Percentiles rank a stretch among this genome's conserved stretches.
These are phyloP conservation scores for Amanita rimosa DNA, from an alignment of 768 basidiomycete species.

Conservation along the genomic window DNA sequence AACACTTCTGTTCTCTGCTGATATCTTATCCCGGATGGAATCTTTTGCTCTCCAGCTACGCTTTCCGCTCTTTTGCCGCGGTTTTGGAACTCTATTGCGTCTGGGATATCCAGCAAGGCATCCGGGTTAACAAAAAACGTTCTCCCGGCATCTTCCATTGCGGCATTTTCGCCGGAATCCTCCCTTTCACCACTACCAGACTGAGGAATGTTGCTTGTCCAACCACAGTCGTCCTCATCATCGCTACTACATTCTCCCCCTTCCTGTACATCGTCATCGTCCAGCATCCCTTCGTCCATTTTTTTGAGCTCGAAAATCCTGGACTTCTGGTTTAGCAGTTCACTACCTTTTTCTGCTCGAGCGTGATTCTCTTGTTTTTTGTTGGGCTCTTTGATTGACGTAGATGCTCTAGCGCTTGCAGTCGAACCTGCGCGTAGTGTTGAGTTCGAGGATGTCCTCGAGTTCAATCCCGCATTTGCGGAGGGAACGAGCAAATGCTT, in stretches of 20 bases:
- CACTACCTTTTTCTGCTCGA: background rate
- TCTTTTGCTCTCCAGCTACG: constrained; percentile 9
- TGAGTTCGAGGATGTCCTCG: constrained; percentile 9
- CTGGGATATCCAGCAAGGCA: constrained; percentile 16
- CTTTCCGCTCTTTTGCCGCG: constrained; percentile 3
- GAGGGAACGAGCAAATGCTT: constrained; percentile 45
- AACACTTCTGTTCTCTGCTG: constrained; percentile 61
- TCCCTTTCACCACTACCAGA: background rate
- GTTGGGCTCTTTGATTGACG: background rate
- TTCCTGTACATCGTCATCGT: background rate
- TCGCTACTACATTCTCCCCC: constrained; percentile 20
- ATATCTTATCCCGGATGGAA: constrained; percentile 25
- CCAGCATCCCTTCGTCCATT: background rate
- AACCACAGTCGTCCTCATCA: constrained; percentile 20
- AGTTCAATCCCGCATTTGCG: constrained; percentile 9
- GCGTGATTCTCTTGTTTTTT: background rate
- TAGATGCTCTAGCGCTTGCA: background rate
- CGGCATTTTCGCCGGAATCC: background rate
- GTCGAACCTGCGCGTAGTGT: constrained; percentile 7
- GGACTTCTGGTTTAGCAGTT: background rate
- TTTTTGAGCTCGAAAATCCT: background rate
- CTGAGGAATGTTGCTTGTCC: constrained; percentile 28
- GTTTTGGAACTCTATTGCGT: constrained; percentile 13
- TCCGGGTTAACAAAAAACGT: constrained; percentile 11
- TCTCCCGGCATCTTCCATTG: background rate